Evolutionary conservation across 2,329 filamentous ascomycete genomes (phyloP).

Genomic region (Albifimbria verrucaria): DNA sequence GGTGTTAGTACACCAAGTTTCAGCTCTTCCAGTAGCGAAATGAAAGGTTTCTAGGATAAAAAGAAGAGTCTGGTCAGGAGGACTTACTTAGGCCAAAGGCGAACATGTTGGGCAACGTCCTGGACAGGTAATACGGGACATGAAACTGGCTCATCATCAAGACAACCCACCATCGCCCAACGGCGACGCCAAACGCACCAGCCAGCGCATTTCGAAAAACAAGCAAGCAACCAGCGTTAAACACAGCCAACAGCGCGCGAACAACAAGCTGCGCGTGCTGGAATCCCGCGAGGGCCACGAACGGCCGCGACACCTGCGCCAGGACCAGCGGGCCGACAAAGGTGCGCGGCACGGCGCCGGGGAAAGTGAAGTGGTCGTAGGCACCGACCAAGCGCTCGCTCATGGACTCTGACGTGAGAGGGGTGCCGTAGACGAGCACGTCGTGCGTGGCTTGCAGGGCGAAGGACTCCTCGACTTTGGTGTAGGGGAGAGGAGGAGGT

Average conservation of each 20-base stretch:
- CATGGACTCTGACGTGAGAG: constrained; percentile 46
- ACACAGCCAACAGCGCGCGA: constrained; percentile 71
- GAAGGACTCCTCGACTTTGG: constrained; percentile 98
- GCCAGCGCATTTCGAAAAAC: constrained; percentile 62
- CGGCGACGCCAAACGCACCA: constrained; percentile 63
- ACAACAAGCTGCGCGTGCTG: constrained; percentile 60
- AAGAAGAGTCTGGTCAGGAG: not conserved
- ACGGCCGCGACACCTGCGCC: constrained; percentile 67
- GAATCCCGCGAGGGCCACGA: constrained; percentile 55
- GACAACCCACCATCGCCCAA: constrained; percentile 74
- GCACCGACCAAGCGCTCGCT: constrained; percentile 51
- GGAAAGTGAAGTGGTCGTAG: constrained; percentile 90
- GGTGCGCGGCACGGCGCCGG: constrained; percentile 86
- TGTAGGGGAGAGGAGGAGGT: constrained; percentile 80
- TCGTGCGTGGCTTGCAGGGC: constrained; percentile 94
- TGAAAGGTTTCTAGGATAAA: no score
- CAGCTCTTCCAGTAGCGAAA: no score
- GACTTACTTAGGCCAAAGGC: constrained; percentile 79
- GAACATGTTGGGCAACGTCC: constrained; percentile 95
- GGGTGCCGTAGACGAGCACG: constrained; percentile 76
- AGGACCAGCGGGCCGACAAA: constrained; percentile 81
- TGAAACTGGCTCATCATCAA: constrained; percentile 88
- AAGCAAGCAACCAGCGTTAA: constrained; percentile 69
- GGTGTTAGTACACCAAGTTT: not conserved
- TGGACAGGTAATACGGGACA: constrained; percentile 84